phyloP scores from a whole-genome alignment of 176 grass and related monocot species.

The Cenchrus americanus region DNA sequence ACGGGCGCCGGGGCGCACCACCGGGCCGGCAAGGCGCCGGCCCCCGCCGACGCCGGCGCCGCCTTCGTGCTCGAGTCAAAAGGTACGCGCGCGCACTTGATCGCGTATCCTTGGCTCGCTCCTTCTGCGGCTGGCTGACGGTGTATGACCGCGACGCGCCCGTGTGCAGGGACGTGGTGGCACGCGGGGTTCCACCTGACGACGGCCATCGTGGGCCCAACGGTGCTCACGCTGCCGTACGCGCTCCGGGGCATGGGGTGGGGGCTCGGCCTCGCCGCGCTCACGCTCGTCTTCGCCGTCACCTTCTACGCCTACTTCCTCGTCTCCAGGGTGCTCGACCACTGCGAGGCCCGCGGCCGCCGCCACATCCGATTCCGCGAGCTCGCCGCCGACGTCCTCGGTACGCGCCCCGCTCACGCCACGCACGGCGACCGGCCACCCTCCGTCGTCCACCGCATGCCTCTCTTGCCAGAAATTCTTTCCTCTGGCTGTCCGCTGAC shows the following conservation, averaged over 20 bases:
- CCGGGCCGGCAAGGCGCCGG: background rate
- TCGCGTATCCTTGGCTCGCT: no score
- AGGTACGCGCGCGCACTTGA: slow-evolving; percentile 28
- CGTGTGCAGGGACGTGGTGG: slow-evolving; percentile 72
- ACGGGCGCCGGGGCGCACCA: background rate
- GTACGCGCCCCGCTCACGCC: slow-evolving; percentile 17
- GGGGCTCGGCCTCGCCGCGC: slow-evolving; percentile 54
- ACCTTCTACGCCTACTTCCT: slow-evolving; percentile 87
- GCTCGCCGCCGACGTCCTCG: slow-evolving; percentile 82
- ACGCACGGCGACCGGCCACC: no score
- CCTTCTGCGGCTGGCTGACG: no score
- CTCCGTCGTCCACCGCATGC: background rate
- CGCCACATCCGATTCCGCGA: slow-evolving; percentile 85
- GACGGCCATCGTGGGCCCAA: slow-evolving; percentile 87
- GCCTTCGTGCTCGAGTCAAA: slow-evolving; percentile 93
- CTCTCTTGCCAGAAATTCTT: background rate
- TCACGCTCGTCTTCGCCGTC: slow-evolving; percentile 64
- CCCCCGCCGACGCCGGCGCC: slow-evolving; percentile 62
- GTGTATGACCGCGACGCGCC: no score
- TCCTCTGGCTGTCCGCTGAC: background rate
- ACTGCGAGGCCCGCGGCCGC: slow-evolving; percentile 71
- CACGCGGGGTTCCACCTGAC: slow-evolving; percentile 97
- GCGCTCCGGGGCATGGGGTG: slow-evolving; percentile 85
- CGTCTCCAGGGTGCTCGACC: slow-evolving; percentile 90
- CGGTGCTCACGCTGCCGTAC: slow-evolving; percentile 89